These are phyloP conservation scores for Panaeolus cyanescens DNA, from an alignment of 768 basidiomycete genomes.

Conservation along the genomic window DNA sequence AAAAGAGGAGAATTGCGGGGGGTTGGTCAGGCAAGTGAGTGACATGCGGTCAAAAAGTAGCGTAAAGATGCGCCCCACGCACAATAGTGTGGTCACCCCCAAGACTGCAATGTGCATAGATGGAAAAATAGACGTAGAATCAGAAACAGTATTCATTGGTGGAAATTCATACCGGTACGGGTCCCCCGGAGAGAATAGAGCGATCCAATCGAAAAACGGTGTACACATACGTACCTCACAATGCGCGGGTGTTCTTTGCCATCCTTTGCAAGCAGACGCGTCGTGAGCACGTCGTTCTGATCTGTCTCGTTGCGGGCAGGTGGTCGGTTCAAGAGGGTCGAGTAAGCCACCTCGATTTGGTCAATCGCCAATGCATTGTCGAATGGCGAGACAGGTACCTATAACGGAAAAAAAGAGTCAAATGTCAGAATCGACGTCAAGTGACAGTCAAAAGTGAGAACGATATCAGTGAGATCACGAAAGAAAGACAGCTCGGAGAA, in stretches of 20 bases:
- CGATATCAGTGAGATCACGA: background rate
- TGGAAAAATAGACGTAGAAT: background rate
- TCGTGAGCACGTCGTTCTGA: conserved; percentile 38
- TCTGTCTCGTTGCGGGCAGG: conserved; percentile 31
- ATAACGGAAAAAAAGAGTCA: background rate
- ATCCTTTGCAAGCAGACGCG: conserved; percentile 49
- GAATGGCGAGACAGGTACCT: conserved; percentile 80
- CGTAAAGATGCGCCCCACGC: conserved; percentile 9
- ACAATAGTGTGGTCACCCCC: conserved; percentile 92
- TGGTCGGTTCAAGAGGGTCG: conserved; percentile 66
- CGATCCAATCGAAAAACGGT: background rate
- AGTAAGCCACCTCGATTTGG: conserved; percentile 87
- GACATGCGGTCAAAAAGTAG: conserved; percentile 24
- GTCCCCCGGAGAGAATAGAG: background rate
- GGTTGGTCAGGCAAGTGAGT: background rate
- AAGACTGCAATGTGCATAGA: conserved; percentile 40
- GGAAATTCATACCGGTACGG: background rate
- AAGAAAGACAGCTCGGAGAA: background rate
- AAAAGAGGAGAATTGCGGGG: conserved; percentile 28
- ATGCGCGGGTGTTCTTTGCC: conserved; percentile 73
- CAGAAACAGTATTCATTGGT: background rate
- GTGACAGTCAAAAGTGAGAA: background rate
- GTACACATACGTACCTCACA: conserved; percentile 44
- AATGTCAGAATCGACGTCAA: background rate
- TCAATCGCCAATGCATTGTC: conserved; percentile 84